Conservation (phyloP, 371 early-diverging fungal genomes). For the Lichtheimia hyalospora region DNA sequence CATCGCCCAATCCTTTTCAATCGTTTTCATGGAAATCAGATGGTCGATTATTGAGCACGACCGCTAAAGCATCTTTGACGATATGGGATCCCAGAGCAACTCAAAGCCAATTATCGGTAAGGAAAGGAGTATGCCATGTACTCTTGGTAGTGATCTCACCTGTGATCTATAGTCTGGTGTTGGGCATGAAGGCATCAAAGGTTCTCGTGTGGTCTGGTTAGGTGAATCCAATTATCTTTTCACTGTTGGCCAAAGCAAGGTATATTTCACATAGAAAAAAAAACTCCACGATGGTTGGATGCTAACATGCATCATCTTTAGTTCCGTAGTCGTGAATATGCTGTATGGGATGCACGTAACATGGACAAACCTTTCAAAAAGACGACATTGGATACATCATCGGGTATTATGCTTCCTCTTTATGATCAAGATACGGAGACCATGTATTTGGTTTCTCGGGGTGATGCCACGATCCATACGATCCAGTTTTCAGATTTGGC, state of each 20-base stretch:
- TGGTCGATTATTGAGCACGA: slow-evolving; percentile 60
- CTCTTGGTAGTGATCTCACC: too few relatives aligned
- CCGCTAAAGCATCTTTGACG: slow-evolving; percentile 53
- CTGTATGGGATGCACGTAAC: slow-evolving; percentile 74
- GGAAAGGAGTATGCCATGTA: background rate
- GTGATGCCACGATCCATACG: slow-evolving; percentile 70
- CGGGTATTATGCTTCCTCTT: slow-evolving; percentile 66
- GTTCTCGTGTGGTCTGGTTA: slow-evolving; percentile 67
- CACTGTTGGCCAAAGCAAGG: slow-evolving; percentile 69
- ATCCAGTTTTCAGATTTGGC: slow-evolving; percentile 51
- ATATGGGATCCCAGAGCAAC: slow-evolving; percentile 66
- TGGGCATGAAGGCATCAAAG: slow-evolving; percentile 65
- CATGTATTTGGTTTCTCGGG: slow-evolving; percentile 67
- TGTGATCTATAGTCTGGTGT: slow-evolving; percentile 31
- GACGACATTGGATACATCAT: slow-evolving; percentile 58
- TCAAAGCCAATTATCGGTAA: slow-evolving; percentile 18
- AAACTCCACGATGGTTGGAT: background rate
- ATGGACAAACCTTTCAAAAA: slow-evolving; percentile 52
- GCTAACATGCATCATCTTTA: slow-evolving; percentile 1
- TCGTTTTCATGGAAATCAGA: slow-evolving; percentile 65
- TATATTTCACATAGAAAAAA: slow-evolving; percentile 6
- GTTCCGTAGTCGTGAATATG: slow-evolving; percentile 65
- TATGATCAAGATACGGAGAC: slow-evolving; percentile 80
- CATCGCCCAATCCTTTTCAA: slow-evolving; percentile 33
- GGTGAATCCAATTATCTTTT: slow-evolving; percentile 62